Conservation (phyloP, 768 basidiomycete genomes). For the Strobilomyces dryophilus region DNA sequence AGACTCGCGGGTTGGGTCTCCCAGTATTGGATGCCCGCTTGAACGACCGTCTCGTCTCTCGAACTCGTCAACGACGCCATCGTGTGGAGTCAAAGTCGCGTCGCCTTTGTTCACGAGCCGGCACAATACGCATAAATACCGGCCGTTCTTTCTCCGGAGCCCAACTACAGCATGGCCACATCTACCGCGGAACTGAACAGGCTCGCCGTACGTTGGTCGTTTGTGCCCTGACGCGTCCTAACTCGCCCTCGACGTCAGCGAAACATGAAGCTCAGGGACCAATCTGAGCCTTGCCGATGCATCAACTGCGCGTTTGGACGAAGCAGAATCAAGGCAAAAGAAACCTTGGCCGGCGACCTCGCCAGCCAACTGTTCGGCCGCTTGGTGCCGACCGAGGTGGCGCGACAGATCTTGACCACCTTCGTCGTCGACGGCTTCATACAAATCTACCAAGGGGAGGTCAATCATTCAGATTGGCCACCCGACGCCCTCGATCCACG, state of each 20-base stretch:
- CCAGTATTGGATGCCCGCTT: conserved; percentile 88
- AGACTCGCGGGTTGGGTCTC: conserved; percentile 71
- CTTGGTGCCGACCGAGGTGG: neutral
- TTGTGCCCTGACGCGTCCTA: neutral
- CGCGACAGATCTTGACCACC: neutral
- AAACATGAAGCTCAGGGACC: neutral
- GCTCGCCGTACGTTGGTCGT: neutral
- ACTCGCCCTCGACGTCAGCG: neutral
- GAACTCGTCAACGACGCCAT: conserved; percentile 16
- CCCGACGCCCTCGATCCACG: neutral
- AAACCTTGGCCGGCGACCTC: neutral
- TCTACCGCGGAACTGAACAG: neutral
- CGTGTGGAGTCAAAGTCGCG: neutral
- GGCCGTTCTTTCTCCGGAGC: no score
- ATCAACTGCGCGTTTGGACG: neutral
- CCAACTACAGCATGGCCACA: no score
- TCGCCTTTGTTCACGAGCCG: neutral
- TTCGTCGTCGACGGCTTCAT: neutral
- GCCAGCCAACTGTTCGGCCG: conserved; percentile 9
- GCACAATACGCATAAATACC: neutral
- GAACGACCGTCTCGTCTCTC: conserved; percentile 48
- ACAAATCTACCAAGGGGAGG: neutral
- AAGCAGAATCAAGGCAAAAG: neutral
- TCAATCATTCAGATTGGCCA: neutral
- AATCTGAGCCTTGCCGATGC: neutral